A percentile compares a stretch with the other conserved stretches of the same genome.
These are phyloP conservation scores for Begonia peltatifolia DNA, from an alignment of 306 rosid species.

Conservation along the genomic window DNA sequence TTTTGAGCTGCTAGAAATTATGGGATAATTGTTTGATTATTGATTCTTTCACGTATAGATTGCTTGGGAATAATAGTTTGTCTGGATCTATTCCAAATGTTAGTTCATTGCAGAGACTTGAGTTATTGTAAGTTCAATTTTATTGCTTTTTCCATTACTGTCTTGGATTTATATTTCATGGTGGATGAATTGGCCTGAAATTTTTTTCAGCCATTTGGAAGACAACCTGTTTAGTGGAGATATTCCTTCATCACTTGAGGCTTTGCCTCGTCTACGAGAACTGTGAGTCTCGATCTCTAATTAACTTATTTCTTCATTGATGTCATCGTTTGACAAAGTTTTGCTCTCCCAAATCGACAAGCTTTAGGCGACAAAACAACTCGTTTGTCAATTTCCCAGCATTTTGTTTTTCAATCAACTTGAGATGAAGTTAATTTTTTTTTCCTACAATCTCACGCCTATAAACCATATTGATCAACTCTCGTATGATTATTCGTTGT, in stretches of 20 bases:
- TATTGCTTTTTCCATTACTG: conserved; percentile 4
- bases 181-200: too few species aligned
- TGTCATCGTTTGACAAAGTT: too few species aligned
- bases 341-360: too few species aligned
- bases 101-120: conserved; percentile 42
- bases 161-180: background rate
- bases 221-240: conserved; percentile 62
- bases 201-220: conserved; percentile 58
- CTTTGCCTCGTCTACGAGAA: conserved; percentile 42
- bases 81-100: conserved; percentile 73
- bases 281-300: conserved; percentile 36
- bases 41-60: conserved; percentile 28
- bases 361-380: too few species aligned
- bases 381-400: too few species aligned
- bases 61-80: conserved; percentile 77
- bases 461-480: too few species aligned
- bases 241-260: conserved; percentile 67
- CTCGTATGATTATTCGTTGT: too few species aligned
- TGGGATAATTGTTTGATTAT: conserved; percentile 10
- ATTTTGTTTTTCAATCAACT: background rate
- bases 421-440: too few species aligned
- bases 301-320: too few species aligned
- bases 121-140: conserved; percentile 56
- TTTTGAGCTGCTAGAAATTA: conserved; percentile 2
- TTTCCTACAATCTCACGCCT: too few species aligned